Evolutionary conservation across 768 basidiomycete species (phyloP).

Genomic region (Mycena floridula): DNA sequence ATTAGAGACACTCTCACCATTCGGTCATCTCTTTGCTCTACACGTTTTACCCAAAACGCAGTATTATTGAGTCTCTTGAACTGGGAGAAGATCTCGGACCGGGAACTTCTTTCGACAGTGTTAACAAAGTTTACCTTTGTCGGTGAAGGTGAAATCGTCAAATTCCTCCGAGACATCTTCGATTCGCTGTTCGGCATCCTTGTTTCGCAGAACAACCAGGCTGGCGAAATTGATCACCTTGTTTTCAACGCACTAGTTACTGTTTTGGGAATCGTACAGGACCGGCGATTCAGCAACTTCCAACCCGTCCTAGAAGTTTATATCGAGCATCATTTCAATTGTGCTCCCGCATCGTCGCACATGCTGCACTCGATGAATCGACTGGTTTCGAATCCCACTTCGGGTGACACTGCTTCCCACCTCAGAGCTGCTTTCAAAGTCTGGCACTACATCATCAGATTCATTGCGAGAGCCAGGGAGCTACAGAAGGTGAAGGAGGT

Average conservation of each 20-base stretch:
- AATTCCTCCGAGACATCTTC: slow-evolving; percentile 86
- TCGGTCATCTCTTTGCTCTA: slow-evolving; percentile 89
- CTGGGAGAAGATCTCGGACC: slow-evolving; percentile 70
- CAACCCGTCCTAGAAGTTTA: slow-evolving; percentile 91
- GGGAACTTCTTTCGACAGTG: slow-evolving; percentile 60
- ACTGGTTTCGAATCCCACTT: slow-evolving; percentile 67
- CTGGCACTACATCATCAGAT: slow-evolving; percentile 95
- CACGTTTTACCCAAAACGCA: slow-evolving; percentile 84
- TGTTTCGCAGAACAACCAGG: slow-evolving; percentile 63
- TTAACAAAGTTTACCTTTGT: slow-evolving; percentile 87
- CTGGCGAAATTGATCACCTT: slow-evolving; percentile 74
- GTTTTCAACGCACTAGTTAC: slow-evolving; percentile 90
- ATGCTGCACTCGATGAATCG: slow-evolving; percentile 86
- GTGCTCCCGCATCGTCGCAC: slow-evolving; percentile 72
- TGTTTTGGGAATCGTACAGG: slow-evolving; percentile 88
- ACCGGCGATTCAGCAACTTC: slow-evolving; percentile 93
- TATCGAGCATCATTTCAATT: slow-evolving; percentile 84
- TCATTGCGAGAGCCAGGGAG: slow-evolving; percentile 86
- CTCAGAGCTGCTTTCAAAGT: slow-evolving; percentile 91
- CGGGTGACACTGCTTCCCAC: slow-evolving; percentile 65
- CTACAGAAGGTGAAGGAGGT: slow-evolving; percentile 78
- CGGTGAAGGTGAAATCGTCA: slow-evolving; percentile 91
- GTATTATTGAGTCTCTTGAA: slow-evolving; percentile 74
- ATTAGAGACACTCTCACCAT: slow-evolving; percentile 74
- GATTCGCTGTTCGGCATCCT: slow-evolving; percentile 91